phyloP scores from a whole-genome alignment of 106 monocot species.

The Dendrobium huoshanense region DNA sequence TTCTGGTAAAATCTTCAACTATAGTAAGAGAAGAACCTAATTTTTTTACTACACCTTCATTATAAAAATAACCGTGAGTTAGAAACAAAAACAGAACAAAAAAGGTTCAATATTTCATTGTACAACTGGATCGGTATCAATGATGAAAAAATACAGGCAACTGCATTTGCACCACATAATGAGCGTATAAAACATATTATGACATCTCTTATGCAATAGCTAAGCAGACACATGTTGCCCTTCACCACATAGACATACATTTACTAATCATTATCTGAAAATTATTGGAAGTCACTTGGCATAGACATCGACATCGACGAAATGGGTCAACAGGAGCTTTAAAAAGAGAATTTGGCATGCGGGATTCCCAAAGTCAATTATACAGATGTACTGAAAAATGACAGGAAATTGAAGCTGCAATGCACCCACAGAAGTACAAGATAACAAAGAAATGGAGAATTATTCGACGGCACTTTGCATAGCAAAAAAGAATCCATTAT shows the following conservation, averaged over 20 bases:
- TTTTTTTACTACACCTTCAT: conserved; percentile 77
- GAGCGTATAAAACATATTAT: background rate
- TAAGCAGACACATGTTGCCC: background rate
- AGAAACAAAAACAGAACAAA: conserved; percentile 2
- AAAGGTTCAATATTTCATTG: background rate
- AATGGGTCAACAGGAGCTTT: background rate
- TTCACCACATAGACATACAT: background rate
- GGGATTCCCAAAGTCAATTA: background rate
- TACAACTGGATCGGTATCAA: background rate
- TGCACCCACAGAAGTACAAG: background rate
- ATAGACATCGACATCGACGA: background rate
- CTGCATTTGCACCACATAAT: background rate
- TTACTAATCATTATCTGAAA: background rate
- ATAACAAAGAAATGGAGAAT: background rate
- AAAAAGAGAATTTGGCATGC: background rate
- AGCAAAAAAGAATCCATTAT: background rate
- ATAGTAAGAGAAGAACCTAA: conserved; percentile 34
- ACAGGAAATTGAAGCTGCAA: background rate
- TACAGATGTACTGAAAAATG: background rate
- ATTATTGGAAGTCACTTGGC: background rate
- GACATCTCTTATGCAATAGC: background rate
- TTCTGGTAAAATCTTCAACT: conserved; percentile 56
- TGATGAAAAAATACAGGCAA: background rate
- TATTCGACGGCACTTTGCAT: background rate
- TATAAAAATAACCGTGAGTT: background rate